phyloP scores from a whole-genome alignment of 176 grass and related monocot species.

The Miscanthus lutarioriparius region DNA sequence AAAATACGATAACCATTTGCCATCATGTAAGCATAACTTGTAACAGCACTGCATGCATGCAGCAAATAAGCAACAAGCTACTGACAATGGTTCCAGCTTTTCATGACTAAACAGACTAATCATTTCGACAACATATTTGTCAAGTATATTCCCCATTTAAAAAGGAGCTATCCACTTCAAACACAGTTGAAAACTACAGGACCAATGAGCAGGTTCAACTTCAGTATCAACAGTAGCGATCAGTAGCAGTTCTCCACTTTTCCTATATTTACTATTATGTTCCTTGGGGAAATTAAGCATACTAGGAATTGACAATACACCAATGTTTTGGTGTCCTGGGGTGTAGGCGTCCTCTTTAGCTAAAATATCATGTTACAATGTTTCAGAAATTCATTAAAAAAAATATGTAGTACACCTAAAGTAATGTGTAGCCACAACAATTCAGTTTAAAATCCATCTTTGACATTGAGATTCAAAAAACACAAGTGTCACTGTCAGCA shows the following conservation, averaged over 20 bases:
- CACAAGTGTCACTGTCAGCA: no score
- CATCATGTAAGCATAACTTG: not conserved
- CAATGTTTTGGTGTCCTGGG: no score
- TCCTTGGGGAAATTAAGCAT: slow-evolving; percentile 1
- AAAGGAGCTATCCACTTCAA: slow-evolving; percentile 17
- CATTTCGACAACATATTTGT: not conserved
- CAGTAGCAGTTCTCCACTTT: not conserved
- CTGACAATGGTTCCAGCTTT: not conserved
- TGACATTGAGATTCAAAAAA: no score
- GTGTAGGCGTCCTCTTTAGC: no score
- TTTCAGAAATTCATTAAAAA: no score
- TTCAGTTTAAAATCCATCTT: no score
- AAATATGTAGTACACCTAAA: no score
- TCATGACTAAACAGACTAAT: not conserved
- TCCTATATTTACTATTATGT: slow-evolving; percentile 9
- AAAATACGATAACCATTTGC: not conserved
- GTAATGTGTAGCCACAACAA: no score
- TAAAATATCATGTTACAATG: no score
- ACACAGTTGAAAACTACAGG: not conserved
- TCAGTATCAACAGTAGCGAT: not conserved
- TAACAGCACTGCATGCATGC: slow-evolving; percentile 7
- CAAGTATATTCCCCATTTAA: not conserved
- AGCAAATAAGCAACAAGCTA: slow-evolving; percentile 33
- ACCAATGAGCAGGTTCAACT: not conserved
- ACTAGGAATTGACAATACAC: not conserved